phyloP scores from a whole-genome alignment of 352 stramenopile species.

The Globisporangium cylindrosporum region DNA sequence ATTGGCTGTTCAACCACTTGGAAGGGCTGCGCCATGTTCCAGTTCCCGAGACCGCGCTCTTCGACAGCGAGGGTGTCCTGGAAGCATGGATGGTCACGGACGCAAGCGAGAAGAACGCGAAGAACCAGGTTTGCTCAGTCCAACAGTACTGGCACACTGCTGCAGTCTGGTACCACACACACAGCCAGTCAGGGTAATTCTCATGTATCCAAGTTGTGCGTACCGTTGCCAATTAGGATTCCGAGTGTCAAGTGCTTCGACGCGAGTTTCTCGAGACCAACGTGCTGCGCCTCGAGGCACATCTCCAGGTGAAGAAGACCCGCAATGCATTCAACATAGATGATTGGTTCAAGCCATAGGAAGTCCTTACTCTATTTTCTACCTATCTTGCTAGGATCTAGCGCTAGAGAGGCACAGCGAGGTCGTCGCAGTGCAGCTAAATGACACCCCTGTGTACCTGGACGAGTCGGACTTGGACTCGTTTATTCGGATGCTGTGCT shows the following conservation, averaged over 20 bases:
- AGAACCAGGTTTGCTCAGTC: background rate
- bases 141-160: background rate
- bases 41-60: constrained; percentile 38
- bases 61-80: constrained; percentile 39
- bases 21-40: constrained; percentile 20
- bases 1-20: constrained; percentile 34
- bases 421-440: constrained; percentile 21
- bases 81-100: constrained; percentile 29
- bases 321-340: too few species aligned
- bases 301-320: constrained; percentile 25
- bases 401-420: constrained; percentile 6
- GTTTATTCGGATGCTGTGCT: constrained; percentile 25
- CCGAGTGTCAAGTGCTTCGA: constrained; percentile 2
- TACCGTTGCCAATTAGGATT: background rate
- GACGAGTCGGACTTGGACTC: constrained; percentile 24
- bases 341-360: too few species aligned
- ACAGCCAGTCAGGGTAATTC: background rate
- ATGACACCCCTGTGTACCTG: constrained; percentile 13
- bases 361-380: background rate
- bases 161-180: too few species aligned
- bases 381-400: constrained; percentile 16
- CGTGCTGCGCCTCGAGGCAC: constrained; percentile 35
- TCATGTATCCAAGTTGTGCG: background rate
- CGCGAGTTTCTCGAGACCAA: constrained; percentile 31
- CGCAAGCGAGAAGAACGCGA: constrained; percentile 7